A percentile compares a stretch with the other conserved stretches of the same genome.
Conservation (phyloP, 106 monocot genomes). For the Ottelia alismoides region DNA sequence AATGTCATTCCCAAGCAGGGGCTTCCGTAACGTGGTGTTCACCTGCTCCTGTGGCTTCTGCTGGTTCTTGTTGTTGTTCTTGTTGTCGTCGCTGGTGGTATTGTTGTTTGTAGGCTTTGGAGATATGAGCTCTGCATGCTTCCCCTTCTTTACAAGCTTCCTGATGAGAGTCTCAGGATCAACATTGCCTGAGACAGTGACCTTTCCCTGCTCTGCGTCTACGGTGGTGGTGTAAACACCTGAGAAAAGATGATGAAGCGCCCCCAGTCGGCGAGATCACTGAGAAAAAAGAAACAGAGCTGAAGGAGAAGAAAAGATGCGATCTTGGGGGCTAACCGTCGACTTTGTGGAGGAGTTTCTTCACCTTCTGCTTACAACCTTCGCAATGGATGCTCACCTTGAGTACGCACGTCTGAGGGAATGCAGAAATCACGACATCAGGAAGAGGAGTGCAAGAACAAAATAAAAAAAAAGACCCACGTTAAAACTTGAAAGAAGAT, state of each 20-base stretch:
- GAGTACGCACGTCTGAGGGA: slow-evolving; percentile 43
- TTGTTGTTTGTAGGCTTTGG: too few species aligned
- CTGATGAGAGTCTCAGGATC: slow-evolving; percentile 29
- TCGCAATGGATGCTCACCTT: slow-evolving; percentile 79
- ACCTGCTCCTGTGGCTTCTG: slow-evolving; percentile 3
- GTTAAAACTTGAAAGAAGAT: not conserved
- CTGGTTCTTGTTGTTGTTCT: slow-evolving; percentile 7
- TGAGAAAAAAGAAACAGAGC: not conserved
- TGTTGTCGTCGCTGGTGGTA: too few species aligned
- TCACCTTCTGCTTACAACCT: slow-evolving; percentile 74
- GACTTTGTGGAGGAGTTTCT: slow-evolving; percentile 59
- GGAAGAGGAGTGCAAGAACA: too few species aligned
- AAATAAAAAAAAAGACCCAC: not conserved
- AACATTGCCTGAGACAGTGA: slow-evolving; percentile 32
- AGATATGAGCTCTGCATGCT: slow-evolving; percentile 32
- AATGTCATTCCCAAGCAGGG: slow-evolving; percentile 17
- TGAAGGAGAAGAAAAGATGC: not conserved
- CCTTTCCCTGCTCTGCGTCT: slow-evolving; percentile 31
- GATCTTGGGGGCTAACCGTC: slow-evolving; percentile 34
- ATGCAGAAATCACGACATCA: too few species aligned
- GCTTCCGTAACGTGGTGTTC: slow-evolving; percentile 28
- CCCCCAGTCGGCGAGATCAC: not conserved
- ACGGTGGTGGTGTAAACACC: slow-evolving; percentile 32
- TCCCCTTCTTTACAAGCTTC: slow-evolving; percentile 37
- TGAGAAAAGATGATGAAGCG: not conserved